Base-by-base conservation (phyloP, 2,329 filamentous ascomycete genomes). In the Malbranchea zuffiana region DNA sequence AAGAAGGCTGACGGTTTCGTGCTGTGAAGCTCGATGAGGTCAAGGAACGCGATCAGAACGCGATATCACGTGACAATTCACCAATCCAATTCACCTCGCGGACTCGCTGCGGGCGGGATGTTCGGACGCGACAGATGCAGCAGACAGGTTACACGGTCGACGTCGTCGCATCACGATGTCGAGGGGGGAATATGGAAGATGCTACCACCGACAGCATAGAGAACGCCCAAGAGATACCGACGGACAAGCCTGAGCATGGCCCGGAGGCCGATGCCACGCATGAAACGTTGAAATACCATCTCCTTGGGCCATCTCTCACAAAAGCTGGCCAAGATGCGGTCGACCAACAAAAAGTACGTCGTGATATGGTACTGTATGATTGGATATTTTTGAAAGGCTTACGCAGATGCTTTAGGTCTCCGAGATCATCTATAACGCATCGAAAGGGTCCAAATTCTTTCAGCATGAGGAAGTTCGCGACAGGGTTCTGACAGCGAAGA, bases 401-500 rank as follows among this genome's bases (percentile, higher is more conserved):
- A 5, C 11, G 5, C 3, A 13, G 12, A 4, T 18, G 29, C 11
- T 18, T 25, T n/a, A 80, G 77, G 86, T 98, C 33, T 92, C 87
- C 2, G 87, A 96, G 50, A 80, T 96, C 48, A 98, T 98, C 42
- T 96, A 95, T 63, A 85, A 93, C 57, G 86, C 87, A 7, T 95
- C 86, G 11, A 95, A 92, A 56, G 90, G 90, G 32, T 93, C 85
- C 47, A 95, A 94, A 57, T 98, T 80, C 65, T 98, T 96, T 70
- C 83, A 80, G 48, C 84, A 87, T 42, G 90, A 98, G 59, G 81
- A 94, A 55, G 71, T 65, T 39, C 80, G 79, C 50, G 88, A 96
- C 64, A 80, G 80, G 50, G 70, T 74, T 29, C 72, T 96, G 13
- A 95, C 88, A 0, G 69, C 78, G 39, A 95, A 93, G 59, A 95